These are phyloP conservation scores for Trypanosoma lewisi DNA, from an alignment of 208 protist genomes.

Conservation along the genomic window DNA sequence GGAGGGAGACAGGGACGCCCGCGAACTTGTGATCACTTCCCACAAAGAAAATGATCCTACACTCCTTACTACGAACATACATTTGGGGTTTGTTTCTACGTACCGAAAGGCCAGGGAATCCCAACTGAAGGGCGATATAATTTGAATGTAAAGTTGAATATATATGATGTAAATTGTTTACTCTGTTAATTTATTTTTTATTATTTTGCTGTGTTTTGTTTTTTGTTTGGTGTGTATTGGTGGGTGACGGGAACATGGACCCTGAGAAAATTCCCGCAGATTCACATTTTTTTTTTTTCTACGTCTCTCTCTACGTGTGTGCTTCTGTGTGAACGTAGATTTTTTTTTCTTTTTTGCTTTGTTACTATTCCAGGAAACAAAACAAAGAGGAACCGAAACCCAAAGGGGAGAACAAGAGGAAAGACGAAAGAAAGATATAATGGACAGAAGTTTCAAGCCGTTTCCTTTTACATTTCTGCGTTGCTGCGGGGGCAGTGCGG, in stretches of 20 bases:
- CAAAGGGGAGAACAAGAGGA: too few species aligned
- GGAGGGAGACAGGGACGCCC: conserved; percentile 33
- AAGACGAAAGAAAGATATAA: too few species aligned
- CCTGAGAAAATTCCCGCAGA: too few species aligned
- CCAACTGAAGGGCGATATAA: background rate
- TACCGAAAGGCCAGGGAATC: conserved; percentile 44
- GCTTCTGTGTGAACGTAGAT: background rate
- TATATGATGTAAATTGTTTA: background rate
- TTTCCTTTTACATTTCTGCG: too few species aligned
- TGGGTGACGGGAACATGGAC: too few species aligned
- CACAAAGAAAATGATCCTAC: conserved; percentile 46
- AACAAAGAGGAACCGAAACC: background rate
- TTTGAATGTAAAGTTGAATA: conserved; percentile 4
- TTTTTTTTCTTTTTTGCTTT: background rate
- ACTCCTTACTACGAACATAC: conserved; percentile 37
- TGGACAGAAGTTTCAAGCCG: background rate
- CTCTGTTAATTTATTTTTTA: background rate
- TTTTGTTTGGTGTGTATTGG: background rate
- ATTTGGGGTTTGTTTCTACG: conserved; percentile 44
- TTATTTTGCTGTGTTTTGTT: background rate
- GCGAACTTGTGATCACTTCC: conserved; percentile 49
- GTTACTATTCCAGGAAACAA: background rate
- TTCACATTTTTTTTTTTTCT: background rate
- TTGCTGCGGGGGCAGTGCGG: too few species aligned
- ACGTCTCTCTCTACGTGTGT: background rate